These are phyloP conservation scores for Ceratocystis albifundus DNA, from an alignment of 2,329 filamentous ascomycete genomes.

Conservation along the genomic window DNA sequence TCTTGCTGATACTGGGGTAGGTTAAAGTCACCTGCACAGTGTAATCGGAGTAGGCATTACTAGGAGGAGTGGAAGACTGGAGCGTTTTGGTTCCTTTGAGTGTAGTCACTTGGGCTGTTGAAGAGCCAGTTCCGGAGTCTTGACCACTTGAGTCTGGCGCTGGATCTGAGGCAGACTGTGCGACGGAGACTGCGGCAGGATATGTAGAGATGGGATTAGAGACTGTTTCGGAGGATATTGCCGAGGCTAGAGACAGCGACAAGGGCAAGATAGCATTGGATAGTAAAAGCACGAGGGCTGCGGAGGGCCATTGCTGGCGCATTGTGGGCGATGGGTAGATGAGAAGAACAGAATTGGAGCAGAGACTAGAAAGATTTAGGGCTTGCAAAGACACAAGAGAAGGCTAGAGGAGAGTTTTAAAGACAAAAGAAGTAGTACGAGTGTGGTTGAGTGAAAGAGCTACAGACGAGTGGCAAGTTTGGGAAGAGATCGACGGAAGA, in stretches of 20 bases:
- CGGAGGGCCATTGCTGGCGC: constrained; percentile 12
- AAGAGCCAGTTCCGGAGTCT: not conserved
- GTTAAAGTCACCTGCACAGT: constrained; percentile 34
- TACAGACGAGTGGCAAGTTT: not conserved
- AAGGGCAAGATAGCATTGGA: not conserved
- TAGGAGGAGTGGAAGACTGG: constrained; percentile 33
- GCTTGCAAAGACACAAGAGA: not conserved
- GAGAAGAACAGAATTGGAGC: not conserved
- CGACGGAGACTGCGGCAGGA: constrained; percentile 6
- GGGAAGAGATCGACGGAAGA: not conserved
- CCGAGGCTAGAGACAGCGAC: not conserved
- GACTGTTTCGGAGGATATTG: not conserved
- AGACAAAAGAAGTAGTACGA: not conserved
- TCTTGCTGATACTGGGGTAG: constrained; percentile 23
- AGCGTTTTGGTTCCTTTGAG: constrained; percentile 33
- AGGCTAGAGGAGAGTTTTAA: not conserved
- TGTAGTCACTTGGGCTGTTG: constrained; percentile 30
- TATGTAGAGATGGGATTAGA: constrained; percentile 6
- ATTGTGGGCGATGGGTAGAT: not conserved
- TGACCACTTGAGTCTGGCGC: constrained; percentile 1
- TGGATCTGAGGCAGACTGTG: not conserved
- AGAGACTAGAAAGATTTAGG: not conserved
- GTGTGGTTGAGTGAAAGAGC: not conserved
- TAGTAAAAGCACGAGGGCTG: constrained; percentile 1
- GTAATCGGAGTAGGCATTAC: constrained; percentile 37